Conservation (phyloP, 371 early-diverging fungal genomes). For the Mortierella sp. region DNA sequence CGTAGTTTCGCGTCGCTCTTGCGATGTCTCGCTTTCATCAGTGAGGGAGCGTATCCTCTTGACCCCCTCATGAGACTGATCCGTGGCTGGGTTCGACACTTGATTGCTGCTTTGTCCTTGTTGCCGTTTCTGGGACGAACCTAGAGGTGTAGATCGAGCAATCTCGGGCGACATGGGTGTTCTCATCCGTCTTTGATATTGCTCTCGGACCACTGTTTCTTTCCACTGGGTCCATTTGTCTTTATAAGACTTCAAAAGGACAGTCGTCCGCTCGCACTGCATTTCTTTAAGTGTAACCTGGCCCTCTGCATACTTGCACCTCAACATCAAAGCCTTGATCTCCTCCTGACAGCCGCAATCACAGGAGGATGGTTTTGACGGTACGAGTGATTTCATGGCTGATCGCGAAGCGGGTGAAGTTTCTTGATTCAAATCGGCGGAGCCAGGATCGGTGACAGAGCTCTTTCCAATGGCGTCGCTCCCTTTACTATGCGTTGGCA, state of each 20-base stretch:
- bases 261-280: conserved; percentile 14
- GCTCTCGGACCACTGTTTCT: conserved; percentile 14
- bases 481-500: conserved; percentile 24
- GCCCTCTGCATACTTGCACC: conserved; percentile 32
- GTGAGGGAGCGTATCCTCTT: conserved; percentile 13
- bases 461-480: background rate
- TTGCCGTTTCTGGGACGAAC: background rate
- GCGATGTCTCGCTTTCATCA: conserved; percentile 26
- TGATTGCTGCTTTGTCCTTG: background rate
- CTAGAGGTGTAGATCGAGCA: conserved; percentile 1
- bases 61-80: background rate
- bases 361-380: conserved; percentile 8
- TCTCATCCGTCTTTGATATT: conserved; percentile 34
- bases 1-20: conserved; percentile 18
- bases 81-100: too few relatives aligned
- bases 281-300: conserved; percentile 15
- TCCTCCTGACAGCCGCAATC: conserved; percentile 42
- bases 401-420: conserved; percentile 3
- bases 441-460: background rate
- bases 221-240: conserved; percentile 29
- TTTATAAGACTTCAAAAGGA: conserved; percentile 23
- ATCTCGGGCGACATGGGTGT: conserved; percentile 17
- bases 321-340: conserved; percentile 19
- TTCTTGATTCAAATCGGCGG: background rate
- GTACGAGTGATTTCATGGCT: conserved; percentile 13